Evolutionary conservation across 805 yeast genomes (phyloP).

Genomic region (Monosporozyma solicola): DNA sequence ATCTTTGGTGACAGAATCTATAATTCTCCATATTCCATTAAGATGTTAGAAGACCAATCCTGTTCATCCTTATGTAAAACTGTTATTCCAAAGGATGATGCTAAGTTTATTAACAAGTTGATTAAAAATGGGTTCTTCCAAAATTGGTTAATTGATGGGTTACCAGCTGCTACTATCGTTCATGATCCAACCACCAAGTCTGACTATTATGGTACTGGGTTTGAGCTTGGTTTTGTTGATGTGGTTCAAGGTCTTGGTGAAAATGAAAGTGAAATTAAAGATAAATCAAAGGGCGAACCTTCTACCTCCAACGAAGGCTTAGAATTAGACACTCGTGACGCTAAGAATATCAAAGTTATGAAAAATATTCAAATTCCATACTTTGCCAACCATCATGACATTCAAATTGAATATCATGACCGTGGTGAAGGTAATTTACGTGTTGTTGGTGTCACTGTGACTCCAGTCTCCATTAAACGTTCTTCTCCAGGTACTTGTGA

Average conservation of each 20-base stretch:
- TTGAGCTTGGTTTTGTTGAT: slow-evolving; percentile 66
- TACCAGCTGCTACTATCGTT: slow-evolving; percentile 74
- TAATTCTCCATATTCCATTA: slow-evolving; percentile 78
- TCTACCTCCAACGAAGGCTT: slow-evolving; percentile 9
- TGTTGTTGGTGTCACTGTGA: slow-evolving; percentile 83
- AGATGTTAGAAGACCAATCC: slow-evolving; percentile 61
- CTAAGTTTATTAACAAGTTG: slow-evolving; percentile 66
- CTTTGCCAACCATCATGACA: slow-evolving; percentile 73
- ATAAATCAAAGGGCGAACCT: neutral
- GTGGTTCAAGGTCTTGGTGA: slow-evolving; percentile 23
- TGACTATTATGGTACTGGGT: slow-evolving; percentile 70
- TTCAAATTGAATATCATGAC: slow-evolving; percentile 73
- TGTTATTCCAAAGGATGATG: slow-evolving; percentile 53
- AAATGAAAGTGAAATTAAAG: neutral
- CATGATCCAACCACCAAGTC: slow-evolving; percentile 50
- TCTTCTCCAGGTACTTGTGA: slow-evolving; percentile 31
- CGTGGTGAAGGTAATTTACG: slow-evolving; percentile 60
- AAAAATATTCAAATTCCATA: slow-evolving; percentile 37
- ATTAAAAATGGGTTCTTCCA: slow-evolving; percentile 77
- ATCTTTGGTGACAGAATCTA: slow-evolving; percentile 93
- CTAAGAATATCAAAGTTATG: slow-evolving; percentile 12
- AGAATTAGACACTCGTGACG: slow-evolving; percentile 12
- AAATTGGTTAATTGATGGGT: slow-evolving; percentile 91
- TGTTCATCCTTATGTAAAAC: slow-evolving; percentile 63
- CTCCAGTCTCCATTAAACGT: slow-evolving; percentile 52